phyloP scores from a whole-genome alignment of 139 green algal species.

The Chlorella sp. region DNA sequence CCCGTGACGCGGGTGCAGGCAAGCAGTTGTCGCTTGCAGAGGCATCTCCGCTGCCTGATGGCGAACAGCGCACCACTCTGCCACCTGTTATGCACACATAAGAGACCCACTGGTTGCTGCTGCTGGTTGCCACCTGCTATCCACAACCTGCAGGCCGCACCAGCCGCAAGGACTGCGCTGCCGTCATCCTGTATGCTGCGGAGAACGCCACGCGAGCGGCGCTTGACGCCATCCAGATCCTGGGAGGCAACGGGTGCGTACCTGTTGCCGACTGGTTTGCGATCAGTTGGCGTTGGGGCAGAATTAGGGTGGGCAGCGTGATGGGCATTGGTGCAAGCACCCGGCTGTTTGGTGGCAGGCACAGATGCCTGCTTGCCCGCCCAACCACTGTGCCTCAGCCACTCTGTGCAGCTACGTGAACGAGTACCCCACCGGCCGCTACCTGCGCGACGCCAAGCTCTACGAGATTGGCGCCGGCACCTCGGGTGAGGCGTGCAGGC shows the following conservation, averaged over 20 bases:
- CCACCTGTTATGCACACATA: no score
- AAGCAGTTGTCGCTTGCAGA: no score
- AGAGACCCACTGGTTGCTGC: no score
- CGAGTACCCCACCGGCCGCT: slow-evolving; percentile 88
- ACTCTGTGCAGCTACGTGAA: slow-evolving; percentile 76
- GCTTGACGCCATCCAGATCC: slow-evolving; percentile 90
- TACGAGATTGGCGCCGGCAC: slow-evolving; percentile 97
- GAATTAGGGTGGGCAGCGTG: no score
- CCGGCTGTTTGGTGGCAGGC: no score
- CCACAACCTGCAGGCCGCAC: background rate
- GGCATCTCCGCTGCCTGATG: no score
- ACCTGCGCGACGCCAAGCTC: slow-evolving; percentile 95
- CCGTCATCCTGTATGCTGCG: slow-evolving; percentile 87
- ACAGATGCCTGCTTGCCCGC: background rate
- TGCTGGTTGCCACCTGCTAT: no score
- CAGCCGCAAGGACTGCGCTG: slow-evolving; percentile 83
- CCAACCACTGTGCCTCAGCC: background rate
- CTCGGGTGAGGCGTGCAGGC: slow-evolving; percentile 13
- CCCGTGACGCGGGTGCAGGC: slow-evolving; percentile 62
- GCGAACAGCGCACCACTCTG: no score
- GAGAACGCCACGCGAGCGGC: slow-evolving; percentile 85
- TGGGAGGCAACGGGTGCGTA: slow-evolving; percentile 88
- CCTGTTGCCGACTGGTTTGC: no score
- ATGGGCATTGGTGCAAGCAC: no score
- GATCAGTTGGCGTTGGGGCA: no score